Base-by-base conservation (phyloP, 768 basidiomycete genomes). In the Imleria badia region DNA sequence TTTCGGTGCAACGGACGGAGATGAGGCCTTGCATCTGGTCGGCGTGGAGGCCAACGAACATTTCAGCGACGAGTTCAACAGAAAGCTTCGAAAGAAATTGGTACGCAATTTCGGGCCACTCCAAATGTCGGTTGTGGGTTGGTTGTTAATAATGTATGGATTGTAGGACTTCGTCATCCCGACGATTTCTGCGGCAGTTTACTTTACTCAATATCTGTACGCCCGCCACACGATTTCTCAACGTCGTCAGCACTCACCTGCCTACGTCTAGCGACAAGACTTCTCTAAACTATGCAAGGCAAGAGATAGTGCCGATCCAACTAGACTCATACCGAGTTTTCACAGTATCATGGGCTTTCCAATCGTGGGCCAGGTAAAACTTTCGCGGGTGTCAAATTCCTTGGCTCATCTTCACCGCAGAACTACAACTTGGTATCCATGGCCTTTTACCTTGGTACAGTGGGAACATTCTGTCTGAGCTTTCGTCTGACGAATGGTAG, bases 261-360 rank as follows among this genome's bases (percentile, higher is more conserved):
- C 48, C 41, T 26, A 26, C 36, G 33, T 53, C 6, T 53, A 85
- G 84, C 54, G 86, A 87, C 66, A 88, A 87, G 74, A 85, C 84
- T 5, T 81, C 83, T 13, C 65, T 86, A 36, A 86, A 85, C 64
- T 86, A 86, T 73, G 85, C 85, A n/a, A 84, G 82, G 83, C 79
- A 56, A 26, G 65, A 51, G 12, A 39, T 20, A 19, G 17, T 13
- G 5, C 26, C n/a, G 19, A 19, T 9, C 17, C 13, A 1, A 35
- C 22, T 6, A 19, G 8, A 9, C 6, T 26, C 40, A 23, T 45
- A 33, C 47, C 49, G 23, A 69, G 11, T 9, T 51, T 59, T 26
- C 23, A 11, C 46, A 83, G 82, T 59, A 79, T 87, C 55, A 85
- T 86, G 84, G 81, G 81, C 3, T 74, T 88, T 41, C 85, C 85